A percentile compares a stretch with the other conserved stretches of the same genome.
phyloP scores from a whole-genome alignment of 768 basidiomycete species.

The Cystoderma amianthinum region DNA sequence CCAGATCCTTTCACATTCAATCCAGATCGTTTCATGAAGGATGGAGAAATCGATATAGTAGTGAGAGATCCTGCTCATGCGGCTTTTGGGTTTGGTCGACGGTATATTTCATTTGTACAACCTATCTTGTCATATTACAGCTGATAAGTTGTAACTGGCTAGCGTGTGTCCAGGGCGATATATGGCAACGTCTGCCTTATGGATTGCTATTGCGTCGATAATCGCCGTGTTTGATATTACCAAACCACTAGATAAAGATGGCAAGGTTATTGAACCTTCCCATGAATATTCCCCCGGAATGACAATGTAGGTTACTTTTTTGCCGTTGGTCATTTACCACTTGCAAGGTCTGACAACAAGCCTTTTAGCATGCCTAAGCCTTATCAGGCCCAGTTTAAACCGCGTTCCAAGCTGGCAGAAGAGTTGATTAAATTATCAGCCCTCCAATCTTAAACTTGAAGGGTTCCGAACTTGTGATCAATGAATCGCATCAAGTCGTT shows the following conservation, averaged over 20 bases:
- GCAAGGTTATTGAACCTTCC: slow-evolving; percentile 7
- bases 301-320: not conserved
- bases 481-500: too few relatives aligned
- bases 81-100: slow-evolving; percentile 9
- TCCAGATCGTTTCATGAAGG: slow-evolving; percentile 9
- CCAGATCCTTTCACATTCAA: slow-evolving; percentile 10
- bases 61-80: slow-evolving; percentile 7
- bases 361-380: not conserved
- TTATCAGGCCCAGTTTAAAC: not conserved
- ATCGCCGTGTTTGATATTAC: slow-evolving; percentile 6
- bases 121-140: not conserved
- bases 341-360: not conserved
- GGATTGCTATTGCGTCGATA: slow-evolving; percentile 6
- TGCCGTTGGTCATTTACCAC: too few relatives aligned
- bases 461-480: too few relatives aligned
- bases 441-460: too few relatives aligned
- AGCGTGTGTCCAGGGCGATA: slow-evolving; percentile 8
- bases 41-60: slow-evolving; percentile 7
- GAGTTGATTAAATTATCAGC: slow-evolving; percentile 1
- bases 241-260: slow-evolving; percentile 5
- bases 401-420: slow-evolving; percentile 1
- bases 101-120: slow-evolving; percentile 5
- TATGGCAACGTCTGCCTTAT: slow-evolving; percentile 6
- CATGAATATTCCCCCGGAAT: slow-evolving; percentile 1
- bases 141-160: too few relatives aligned